Evolutionary conservation across 257 asterid genomes (phyloP), one percentile per base, ranked within the genome.

Genomic region (Gentiana dahurica): DNA sequence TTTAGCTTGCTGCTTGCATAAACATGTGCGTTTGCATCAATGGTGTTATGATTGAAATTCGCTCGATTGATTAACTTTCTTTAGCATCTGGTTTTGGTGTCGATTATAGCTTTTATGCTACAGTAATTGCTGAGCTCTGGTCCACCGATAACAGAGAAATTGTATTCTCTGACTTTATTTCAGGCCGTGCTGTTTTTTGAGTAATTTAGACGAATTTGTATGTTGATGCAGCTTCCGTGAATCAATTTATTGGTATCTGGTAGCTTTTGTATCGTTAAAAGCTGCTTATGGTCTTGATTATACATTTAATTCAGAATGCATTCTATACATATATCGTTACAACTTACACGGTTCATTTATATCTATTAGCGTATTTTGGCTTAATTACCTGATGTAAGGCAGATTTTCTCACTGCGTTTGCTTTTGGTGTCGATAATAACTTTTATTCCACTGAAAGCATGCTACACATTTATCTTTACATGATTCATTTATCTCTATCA

Each of bases 11-110:
- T 6, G 8, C 12, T 49, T 46, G 7, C 57, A 46, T 58, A 39
- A 36, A 33, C 7, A 12, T 34, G 36, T 12, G 41, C 65, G 7
- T 11, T 10, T 5, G 11, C 12, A 52, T 32, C 10, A 34, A 12
- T 11, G 51, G 1, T 24, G 44, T 60, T n/a, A 58, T 15, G 8
- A 24, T 4, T 24, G n/a, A 57, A 2, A 41, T 5, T 41, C 46
- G 11, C 39, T 48, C 58, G 45, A 34, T 56, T 51, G 15, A 54
- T 51, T 43, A 50, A 10, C 46, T 62, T 58, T 12, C 10, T 49
- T 44, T 24, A 33, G 51, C 11, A n/a, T 11, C 48, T 33, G 59
- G 36, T 5, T 37, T 55, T 53, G 24, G 24, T 24, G 24, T 24
- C 10, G 36, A 55, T 55, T 4, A 6, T 38, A 55, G 60, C n/a